These are phyloP conservation scores for Penicillium turbatum DNA, from an alignment of 495 filamentous ascomycete species.

Conservation along the genomic window DNA sequence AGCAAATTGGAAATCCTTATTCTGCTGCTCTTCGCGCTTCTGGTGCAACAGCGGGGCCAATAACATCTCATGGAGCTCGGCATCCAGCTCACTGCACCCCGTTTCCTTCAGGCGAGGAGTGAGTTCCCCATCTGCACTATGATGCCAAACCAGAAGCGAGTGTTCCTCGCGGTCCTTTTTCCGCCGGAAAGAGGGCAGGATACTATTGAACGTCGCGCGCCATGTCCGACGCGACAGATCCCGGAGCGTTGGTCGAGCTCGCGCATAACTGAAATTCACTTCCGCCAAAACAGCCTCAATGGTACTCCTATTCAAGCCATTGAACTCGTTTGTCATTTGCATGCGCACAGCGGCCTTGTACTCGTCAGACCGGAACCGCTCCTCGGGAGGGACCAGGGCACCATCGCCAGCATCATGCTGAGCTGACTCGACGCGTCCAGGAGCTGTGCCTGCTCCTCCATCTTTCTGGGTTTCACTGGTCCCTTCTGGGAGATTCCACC, in stretches of 20 bases:
- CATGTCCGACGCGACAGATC: constrained; percentile 77
- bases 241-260: constrained; percentile 69
- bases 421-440: not conserved
- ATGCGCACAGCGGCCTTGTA: constrained; percentile 71
- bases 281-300: constrained; percentile 89
- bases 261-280: constrained; percentile 78
- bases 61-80: constrained; percentile 66
- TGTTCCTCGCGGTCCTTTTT: constrained; percentile 57
- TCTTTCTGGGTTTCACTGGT: constrained; percentile 15
- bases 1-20: constrained; percentile 60
- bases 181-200: constrained; percentile 66
- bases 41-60: constrained; percentile 58
- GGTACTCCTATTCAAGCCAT: constrained; percentile 68
- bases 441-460: not conserved
- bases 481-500: constrained; percentile 54
- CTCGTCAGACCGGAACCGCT: constrained; percentile 65
- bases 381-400: constrained; percentile 54
- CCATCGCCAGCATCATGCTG: constrained; percentile 13
- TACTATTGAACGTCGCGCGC: constrained; percentile 71
- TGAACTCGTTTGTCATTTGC: constrained; percentile 72
- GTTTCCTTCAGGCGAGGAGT: constrained; percentile 64
- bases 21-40: constrained; percentile 53
- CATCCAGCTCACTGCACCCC: constrained; percentile 71
- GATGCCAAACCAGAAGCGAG: constrained; percentile 62
- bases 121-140: constrained; percentile 40